These are phyloP conservation scores for Aspergillus chevalieri DNA, from an alignment of 2,329 filamentous ascomycete species.

Conservation along the genomic window DNA sequence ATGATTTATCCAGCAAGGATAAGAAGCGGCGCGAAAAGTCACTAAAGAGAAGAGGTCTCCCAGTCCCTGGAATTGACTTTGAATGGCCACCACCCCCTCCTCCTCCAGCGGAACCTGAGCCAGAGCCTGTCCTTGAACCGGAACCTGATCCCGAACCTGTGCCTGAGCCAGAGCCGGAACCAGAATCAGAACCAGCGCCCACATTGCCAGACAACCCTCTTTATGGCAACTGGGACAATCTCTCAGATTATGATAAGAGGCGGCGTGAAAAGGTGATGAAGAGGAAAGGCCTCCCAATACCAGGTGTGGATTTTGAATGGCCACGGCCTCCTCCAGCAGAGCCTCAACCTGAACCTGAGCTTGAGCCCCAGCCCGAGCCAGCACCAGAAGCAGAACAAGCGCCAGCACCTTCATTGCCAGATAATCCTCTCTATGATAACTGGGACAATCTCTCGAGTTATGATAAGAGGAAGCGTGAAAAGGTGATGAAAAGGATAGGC, in stretches of 20 bases:
- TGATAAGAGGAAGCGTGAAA: conserved; percentile 42
- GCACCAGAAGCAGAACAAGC: conserved; percentile 16
- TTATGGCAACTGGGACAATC: conserved; percentile 28
- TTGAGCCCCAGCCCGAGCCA: conserved; percentile 21
- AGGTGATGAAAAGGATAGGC: conserved; percentile 19
- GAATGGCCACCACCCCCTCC: no score
- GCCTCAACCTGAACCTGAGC: conserved; percentile 12
- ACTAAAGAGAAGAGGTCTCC: conserved; percentile 11
- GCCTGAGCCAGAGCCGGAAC: conserved; percentile 22
- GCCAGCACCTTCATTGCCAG: conserved; percentile 23
- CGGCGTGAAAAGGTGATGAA: conserved; percentile 32
- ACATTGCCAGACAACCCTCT: conserved; percentile 32
- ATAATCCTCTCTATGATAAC: conserved; percentile 31
- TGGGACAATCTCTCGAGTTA: conserved; percentile 33
- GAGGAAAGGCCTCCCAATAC: conserved; percentile 26
- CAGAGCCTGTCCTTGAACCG: conserved; percentile 18
- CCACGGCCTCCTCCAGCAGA: conserved; percentile 15
- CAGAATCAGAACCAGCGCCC: conserved; percentile 16
- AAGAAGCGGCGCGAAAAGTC: conserved; percentile 14
- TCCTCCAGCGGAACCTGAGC: conserved; percentile 10
- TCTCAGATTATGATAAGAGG: conserved; percentile 41
- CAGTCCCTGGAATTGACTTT: conserved; percentile 6
- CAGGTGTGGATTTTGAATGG: conserved; percentile 22
- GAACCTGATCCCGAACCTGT: conserved; percentile 24
- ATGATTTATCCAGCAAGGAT: conserved; percentile 12